These are phyloP conservation scores for Darksidea phi DNA, from an alignment of 495 filamentous ascomycete genomes.

Conservation along the genomic window DNA sequence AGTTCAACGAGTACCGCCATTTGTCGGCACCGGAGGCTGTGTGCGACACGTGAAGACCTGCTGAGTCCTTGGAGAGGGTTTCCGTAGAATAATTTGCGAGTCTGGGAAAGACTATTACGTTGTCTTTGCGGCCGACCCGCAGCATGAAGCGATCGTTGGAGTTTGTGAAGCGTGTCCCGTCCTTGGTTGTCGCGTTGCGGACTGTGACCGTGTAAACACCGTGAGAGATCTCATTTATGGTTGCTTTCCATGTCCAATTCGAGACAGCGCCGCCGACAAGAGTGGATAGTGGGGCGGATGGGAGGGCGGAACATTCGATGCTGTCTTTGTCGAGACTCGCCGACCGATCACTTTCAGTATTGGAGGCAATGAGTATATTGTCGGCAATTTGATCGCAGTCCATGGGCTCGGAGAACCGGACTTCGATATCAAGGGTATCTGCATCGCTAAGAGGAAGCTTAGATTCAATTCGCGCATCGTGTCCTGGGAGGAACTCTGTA, in stretches of 20 bases:
- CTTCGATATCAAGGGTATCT: conserved; percentile 50
- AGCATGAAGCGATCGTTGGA: conserved; percentile 55
- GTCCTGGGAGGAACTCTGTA: conserved; percentile 63
- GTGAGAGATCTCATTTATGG: conserved; percentile 58
- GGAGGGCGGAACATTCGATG: too few relatives aligned
- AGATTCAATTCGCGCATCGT: conserved; percentile 60
- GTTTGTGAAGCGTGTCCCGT: too few relatives aligned
- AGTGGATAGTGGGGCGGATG: too few relatives aligned
- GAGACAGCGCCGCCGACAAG: too few relatives aligned
- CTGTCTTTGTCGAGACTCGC: conserved; percentile 48
- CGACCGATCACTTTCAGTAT: conserved; percentile 45
- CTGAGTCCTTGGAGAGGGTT: conserved; percentile 47
- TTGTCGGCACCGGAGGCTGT: conserved; percentile 62
- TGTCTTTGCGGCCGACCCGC: conserved; percentile 56
- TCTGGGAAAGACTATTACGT: conserved; percentile 59
- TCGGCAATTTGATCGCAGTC: conserved; percentile 55
- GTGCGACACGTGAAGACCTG: conserved; percentile 54
- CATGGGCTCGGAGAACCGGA: conserved; percentile 69
- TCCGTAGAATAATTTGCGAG: conserved; percentile 60
- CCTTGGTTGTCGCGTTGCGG: too few relatives aligned
- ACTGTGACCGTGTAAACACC: conserved; percentile 65
- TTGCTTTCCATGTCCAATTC: too few relatives aligned
- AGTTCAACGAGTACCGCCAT: conserved; percentile 65
- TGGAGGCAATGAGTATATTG: conserved; percentile 53
- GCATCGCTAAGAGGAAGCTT: conserved; percentile 46